Evolutionary conservation across 768 basidiomycete species (phyloP), one percentile per base, ranked within the genome.

Genomic region (Strobilomyces dryophilus): DNA sequence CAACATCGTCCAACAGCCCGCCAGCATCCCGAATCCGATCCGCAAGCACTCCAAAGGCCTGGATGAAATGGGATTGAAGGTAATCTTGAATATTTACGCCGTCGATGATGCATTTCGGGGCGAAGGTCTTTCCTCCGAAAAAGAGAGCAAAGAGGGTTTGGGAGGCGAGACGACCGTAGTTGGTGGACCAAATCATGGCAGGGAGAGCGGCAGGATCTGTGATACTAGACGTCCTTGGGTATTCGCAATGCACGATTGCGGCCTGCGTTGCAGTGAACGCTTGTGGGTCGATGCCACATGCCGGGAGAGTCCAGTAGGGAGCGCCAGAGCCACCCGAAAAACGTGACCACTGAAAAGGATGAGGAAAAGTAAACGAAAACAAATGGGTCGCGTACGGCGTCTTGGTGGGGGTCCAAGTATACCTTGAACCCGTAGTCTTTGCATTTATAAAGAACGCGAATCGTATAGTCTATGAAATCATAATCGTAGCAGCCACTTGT

Each of bases 101-200:
- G 67, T 98, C 92, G 57, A 98, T 85, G 62, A 88, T 71, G 68
- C 94, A 98, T 49, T 85, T 85, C 0, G 97, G 97, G 0, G 97
- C 93, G 67, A 89, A 98, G 39, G 85, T 82, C 8, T 83, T 79
- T 1, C 94, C 94, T 20, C 88, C 93, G 66, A 90, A 98, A 78
- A 98, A 98, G 57, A 99, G 80, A 8, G 95, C 93, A 74, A 95
- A 95, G 49, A 97, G 66, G 11, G 93, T 95, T 66, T 93, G 89
- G 18, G 84, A 84, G 47, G 87, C 81, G 27, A 98, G 84, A 17
- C 89, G 90, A 39, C 89, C 84, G 65, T 98, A 98, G 66, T 98
- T 98, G 24, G 95, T 98, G 8, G 85, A 83, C 97, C 97, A 99
- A 55, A 93, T 82, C 97, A 99, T 99, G 45, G 88, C 83, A 6